Evolutionary conservation across 1,139 yeast genomes (phyloP).

Genomic region (Lodderomyces elongisporus): DNA sequence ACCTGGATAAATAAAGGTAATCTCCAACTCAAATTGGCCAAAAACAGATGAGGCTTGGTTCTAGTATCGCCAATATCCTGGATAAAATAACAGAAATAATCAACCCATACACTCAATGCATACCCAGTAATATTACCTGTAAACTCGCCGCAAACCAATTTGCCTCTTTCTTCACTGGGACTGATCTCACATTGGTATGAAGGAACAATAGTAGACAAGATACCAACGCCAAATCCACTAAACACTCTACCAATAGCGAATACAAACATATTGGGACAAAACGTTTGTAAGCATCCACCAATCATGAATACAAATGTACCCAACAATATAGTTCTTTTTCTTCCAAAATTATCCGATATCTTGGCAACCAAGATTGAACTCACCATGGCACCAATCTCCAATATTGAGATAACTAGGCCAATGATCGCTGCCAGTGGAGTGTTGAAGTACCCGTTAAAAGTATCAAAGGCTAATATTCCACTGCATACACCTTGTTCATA

Average conservation of each 20-base stretch:
- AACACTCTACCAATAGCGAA: constrained; percentile 48
- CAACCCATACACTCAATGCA: constrained; percentile 52
- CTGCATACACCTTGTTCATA: constrained; percentile 93
- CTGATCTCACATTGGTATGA: constrained; percentile 54
- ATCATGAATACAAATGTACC: constrained; percentile 47
- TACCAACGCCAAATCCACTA: constrained; percentile 51
- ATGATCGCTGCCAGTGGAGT: constrained; percentile 43
- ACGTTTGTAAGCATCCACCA: constrained; percentile 48
- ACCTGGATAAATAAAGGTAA: constrained; percentile 49
- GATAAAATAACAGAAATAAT: constrained; percentile 46
- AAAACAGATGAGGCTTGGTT: constrained; percentile 30
- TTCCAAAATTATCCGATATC: constrained; percentile 42
- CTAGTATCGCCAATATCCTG: constrained; percentile 40
- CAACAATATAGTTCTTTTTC: constrained; percentile 43
- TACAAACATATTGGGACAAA: constrained; percentile 37
- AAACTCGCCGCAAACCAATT: constrained; percentile 51
- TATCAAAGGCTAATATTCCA: constrained; percentile 53
- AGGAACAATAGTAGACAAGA: constrained; percentile 49
- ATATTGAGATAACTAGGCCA: constrained; percentile 47
- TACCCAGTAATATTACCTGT: constrained; percentile 52
- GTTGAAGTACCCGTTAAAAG: constrained; percentile 40
- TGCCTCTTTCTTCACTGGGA: constrained; percentile 52
- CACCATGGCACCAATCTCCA: constrained; percentile 51
- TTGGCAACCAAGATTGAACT: constrained; percentile 45
- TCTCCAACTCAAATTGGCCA: constrained; percentile 49